A percentile compares a stretch with the other conserved stretches of the same genome.
Conservation (phyloP, 345 rosid genomes). For the Barbarea vulgaris region DNA sequence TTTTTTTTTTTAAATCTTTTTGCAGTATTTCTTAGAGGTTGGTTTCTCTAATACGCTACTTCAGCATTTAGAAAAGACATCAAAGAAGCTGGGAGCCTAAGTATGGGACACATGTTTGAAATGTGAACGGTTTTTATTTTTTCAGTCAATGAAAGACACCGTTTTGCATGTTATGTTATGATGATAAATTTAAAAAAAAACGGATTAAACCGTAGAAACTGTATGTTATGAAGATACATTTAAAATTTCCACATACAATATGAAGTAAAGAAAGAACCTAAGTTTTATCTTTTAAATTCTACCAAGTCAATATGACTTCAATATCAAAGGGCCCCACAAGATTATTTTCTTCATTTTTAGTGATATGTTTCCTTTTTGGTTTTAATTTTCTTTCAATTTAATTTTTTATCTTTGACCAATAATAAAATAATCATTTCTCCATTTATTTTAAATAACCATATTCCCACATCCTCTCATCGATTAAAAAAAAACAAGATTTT, state of each 20-base stretch:
- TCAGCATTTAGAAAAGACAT: constrained; percentile 27
- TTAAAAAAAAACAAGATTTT: too few relatives aligned
- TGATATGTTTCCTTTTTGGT: too few relatives aligned
- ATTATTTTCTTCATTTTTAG: too few relatives aligned
- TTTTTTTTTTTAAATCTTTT: too few relatives aligned
- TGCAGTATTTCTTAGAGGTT: constrained; percentile 14
- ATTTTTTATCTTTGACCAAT: not conserved
- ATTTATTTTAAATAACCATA: not conserved
- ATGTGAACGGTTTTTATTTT: not conserved
- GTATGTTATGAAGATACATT: too few relatives aligned
- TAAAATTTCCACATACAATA: too few relatives aligned
- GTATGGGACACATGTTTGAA: not conserved
- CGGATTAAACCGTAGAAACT: too few relatives aligned
- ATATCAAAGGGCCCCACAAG: too few relatives aligned
- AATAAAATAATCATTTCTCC: not conserved
- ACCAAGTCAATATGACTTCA: too few relatives aligned
- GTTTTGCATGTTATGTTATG: too few relatives aligned
- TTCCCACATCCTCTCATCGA: not conserved
- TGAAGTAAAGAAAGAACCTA: too few relatives aligned
- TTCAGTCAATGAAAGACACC: not conserved
- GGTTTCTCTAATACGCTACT: constrained; percentile 25
- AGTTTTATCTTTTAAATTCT: not conserved
- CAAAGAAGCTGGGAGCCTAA: constrained; percentile 15
- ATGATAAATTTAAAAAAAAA: too few relatives aligned
- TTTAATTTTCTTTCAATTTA: not conserved